Conservation (phyloP, 352 stramenopile genomes). For the Elongisporangium anandrum region DNA sequence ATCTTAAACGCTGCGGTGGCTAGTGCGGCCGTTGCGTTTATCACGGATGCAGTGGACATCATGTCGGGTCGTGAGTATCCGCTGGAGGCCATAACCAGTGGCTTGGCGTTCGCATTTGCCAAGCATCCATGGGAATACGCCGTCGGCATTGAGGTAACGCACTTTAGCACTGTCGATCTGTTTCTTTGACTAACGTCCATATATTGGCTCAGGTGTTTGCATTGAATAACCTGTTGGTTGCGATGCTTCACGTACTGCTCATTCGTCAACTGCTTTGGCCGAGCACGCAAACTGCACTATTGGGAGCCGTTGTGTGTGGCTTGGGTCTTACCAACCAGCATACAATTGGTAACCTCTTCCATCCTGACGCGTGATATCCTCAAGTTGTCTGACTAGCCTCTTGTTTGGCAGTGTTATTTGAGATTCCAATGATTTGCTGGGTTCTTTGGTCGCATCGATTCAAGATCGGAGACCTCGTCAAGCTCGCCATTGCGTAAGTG, state of each 20-base stretch:
- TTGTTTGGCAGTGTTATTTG: slow-evolving; percentile 68
- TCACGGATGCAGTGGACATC: slow-evolving; percentile 32
- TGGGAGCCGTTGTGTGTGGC: slow-evolving; percentile 84
- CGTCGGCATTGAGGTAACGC: slow-evolving; percentile 49
- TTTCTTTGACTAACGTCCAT: not conserved
- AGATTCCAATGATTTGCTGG: slow-evolving; percentile 71
- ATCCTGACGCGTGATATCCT: not conserved
- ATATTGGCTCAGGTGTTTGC: slow-evolving; percentile 86
- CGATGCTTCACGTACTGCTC: slow-evolving; percentile 63
- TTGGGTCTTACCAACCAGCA: slow-evolving; percentile 93
- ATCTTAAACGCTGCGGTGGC: slow-evolving; percentile 26
- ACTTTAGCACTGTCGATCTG: no score
- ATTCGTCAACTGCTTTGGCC: slow-evolving; percentile 22
- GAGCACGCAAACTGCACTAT: slow-evolving; percentile 14
- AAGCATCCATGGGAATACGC: slow-evolving; percentile 91
- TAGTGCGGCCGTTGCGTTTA: slow-evolving; percentile 23
- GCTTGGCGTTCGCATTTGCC: slow-evolving; percentile 68
- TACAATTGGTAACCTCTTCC: slow-evolving; percentile 50
- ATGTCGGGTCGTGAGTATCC: slow-evolving; percentile 8
- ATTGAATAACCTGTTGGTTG: slow-evolving; percentile 90
- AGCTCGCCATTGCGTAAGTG: slow-evolving; percentile 20
- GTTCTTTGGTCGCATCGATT: slow-evolving; percentile 29
- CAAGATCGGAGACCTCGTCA: slow-evolving; percentile 11
- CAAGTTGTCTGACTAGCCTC: not conserved
- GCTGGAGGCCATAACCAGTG: slow-evolving; percentile 26